Evolutionary conservation across 108 stramenopile species (phyloP).

Genomic region (Skeletonema costatum): DNA sequence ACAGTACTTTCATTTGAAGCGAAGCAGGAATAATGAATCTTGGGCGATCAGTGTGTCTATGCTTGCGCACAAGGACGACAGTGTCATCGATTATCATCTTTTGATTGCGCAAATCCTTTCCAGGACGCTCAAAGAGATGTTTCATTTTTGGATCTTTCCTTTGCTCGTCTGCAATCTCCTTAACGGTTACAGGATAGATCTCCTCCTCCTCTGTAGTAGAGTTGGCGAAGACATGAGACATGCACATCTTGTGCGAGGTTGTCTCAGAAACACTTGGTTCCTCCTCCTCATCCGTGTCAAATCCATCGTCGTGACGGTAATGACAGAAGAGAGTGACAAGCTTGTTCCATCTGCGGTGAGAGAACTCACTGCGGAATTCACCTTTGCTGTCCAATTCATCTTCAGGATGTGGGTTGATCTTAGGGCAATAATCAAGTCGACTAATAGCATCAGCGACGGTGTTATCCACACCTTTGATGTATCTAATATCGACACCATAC

Average conservation of each 20-base stretch:
- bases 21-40: constrained; percentile 3
- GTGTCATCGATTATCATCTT: neutral
- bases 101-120: neutral
- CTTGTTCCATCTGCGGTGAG: neutral
- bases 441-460: constrained; percentile 25
- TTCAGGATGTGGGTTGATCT: neutral
- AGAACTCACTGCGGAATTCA: no score
- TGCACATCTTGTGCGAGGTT: no score
- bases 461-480: constrained; percentile 29
- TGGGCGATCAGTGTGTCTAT: no score
- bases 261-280: no score
- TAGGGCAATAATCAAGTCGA: neutral
- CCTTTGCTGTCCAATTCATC: neutral
- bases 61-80: neutral
- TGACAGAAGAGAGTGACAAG: neutral
- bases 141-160: neutral
- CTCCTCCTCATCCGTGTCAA: neutral
- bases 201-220: no score
- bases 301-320: neutral
- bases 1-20: constrained; percentile 5
- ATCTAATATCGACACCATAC: constrained; percentile 5
- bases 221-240: neutral
- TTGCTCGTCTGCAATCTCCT: constrained; percentile 9
- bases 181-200: neutral
- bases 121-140: neutral